phyloP scores from a whole-genome alignment of 2,329 filamentous ascomycete genomes.

The Sporothrix protearum region DNA sequence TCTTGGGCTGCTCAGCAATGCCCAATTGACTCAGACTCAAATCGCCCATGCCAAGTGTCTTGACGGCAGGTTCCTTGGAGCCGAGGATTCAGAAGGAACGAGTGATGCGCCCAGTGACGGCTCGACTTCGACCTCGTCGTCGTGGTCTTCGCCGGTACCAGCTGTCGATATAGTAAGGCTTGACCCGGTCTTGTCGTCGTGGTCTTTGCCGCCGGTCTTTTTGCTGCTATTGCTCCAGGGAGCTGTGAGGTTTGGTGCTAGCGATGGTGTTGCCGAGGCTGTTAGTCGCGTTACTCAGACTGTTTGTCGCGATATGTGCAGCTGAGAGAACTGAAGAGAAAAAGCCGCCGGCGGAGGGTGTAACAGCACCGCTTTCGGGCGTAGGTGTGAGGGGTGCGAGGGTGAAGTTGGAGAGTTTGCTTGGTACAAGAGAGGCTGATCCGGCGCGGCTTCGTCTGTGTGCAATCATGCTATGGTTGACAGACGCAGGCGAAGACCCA shows the following conservation, averaged over 20 bases:
- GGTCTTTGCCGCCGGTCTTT: conserved; percentile 32
- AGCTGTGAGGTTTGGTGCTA: conserved; percentile 54
- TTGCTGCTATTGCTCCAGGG: conserved; percentile 41
- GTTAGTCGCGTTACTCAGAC: conserved; percentile 67
- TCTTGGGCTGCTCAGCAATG: conserved; percentile 52
- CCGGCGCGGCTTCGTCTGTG: conserved; percentile 57
- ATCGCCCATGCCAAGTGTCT: conserved; percentile 84
- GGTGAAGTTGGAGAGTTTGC: conserved; percentile 79
- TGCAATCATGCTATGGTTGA: conserved; percentile 63
- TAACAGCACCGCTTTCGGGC: conserved; percentile 58
- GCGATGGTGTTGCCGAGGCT: conserved; percentile 31
- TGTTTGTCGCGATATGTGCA: conserved; percentile 84
- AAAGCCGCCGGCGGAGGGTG: conserved; percentile 64
- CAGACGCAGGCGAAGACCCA: conserved; percentile 52
- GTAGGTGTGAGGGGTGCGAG: conserved; percentile 72
- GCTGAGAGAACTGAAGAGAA: conserved; percentile 92
- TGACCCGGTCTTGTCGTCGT: conserved; percentile 18
- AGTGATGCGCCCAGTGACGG: conserved; percentile 32
- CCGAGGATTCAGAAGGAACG: conserved; percentile 40
- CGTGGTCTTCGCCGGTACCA: conserved; percentile 20
- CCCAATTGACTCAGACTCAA: conserved; percentile 86
- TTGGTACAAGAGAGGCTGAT: conserved; percentile 61
- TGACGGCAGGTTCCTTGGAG: conserved; percentile 71
- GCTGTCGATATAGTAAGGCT: conserved; percentile 31
- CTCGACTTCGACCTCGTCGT: conserved; percentile 44